Percentiles rank a stretch among this genome's conserved stretches.
Conservation (phyloP, 768 basidiomycete genomes). For the Leucosporidium scottii region DNA sequence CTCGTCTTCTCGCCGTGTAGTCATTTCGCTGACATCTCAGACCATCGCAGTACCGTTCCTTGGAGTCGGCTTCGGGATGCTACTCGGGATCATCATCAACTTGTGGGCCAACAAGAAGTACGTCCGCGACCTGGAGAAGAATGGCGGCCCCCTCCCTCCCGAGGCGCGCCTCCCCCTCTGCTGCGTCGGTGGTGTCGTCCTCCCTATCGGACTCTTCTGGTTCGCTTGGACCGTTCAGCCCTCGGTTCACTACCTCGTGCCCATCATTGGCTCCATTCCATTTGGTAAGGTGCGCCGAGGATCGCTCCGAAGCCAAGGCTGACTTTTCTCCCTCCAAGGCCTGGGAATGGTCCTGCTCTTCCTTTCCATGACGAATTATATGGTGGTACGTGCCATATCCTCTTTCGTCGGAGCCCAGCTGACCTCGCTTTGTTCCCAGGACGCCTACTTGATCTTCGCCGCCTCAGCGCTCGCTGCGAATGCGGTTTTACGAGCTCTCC, state of each 20-base stretch:
- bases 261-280: conserved; percentile 57
- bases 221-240: conserved; percentile 32
- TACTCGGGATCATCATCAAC: conserved; percentile 27
- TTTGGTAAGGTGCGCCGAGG: conserved; percentile 48
- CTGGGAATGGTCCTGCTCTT: conserved; percentile 57
- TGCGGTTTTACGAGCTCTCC: conserved; percentile 36
- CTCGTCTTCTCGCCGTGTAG: background rate
- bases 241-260: conserved; percentile 57
- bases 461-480: conserved; percentile 39
- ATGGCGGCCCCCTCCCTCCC: conserved; percentile 41
- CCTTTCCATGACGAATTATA: conserved; percentile 23
- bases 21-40: background rate
- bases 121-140: conserved; percentile 37
- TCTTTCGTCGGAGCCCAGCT: no score
- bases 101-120: conserved; percentile 43
- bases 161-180: conserved; percentile 45
- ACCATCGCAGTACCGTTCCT: conserved; percentile 40
- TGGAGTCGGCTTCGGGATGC: conserved; percentile 40
- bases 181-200: conserved; percentile 42
- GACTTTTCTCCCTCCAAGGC: conserved; percentile 10
- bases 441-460: conserved; percentile 34
- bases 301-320: no score
- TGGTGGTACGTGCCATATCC: conserved; percentile 4
- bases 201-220: conserved; percentile 39
- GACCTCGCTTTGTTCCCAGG: no score